Conservation (phyloP, 2,329 filamentous ascomycete species). For the Hymenoscyphus fructigenus region DNA sequence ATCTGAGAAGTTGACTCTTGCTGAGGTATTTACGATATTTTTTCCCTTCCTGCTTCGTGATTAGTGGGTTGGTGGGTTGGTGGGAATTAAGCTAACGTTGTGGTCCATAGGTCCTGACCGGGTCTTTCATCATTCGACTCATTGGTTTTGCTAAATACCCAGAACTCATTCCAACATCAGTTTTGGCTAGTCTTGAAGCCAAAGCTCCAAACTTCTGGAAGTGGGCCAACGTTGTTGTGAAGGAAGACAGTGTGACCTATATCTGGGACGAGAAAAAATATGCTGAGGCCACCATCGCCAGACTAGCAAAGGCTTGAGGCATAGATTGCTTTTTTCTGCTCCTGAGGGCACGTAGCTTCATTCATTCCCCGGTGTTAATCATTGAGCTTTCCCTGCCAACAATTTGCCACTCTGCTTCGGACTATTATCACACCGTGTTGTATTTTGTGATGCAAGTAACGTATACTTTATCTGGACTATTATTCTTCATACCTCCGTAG, state of each 20-base stretch:
- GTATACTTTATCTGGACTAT: no score
- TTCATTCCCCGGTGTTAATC: no score
- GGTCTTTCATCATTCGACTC: constrained; percentile 65
- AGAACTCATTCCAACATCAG: constrained; percentile 50
- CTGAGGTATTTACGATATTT: constrained; percentile 57
- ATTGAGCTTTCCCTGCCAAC: no score
- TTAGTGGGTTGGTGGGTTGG: background rate
- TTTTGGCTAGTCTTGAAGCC: constrained; percentile 48
- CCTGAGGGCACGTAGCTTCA: background rate
- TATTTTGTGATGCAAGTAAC: no score
- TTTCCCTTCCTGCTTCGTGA: background rate
- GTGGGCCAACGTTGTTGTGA: constrained; percentile 62
- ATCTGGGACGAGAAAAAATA: constrained; percentile 56
- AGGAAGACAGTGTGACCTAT: constrained; percentile 64
- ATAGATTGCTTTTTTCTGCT: background rate
- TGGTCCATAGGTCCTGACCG: constrained; percentile 53
- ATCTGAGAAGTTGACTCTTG: constrained; percentile 64
- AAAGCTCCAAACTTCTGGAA: constrained; percentile 65
- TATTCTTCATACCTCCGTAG: no score
- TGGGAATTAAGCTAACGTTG: constrained; percentile 18
- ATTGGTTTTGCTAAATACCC: constrained; percentile 53
- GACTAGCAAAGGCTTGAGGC: background rate
- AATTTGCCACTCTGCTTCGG: no score
- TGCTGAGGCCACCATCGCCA: background rate
- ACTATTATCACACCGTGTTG: no score